Evolutionary conservation across 306 rosid genomes (phyloP).

Genomic region (Gastrolobium villosum): DNA sequence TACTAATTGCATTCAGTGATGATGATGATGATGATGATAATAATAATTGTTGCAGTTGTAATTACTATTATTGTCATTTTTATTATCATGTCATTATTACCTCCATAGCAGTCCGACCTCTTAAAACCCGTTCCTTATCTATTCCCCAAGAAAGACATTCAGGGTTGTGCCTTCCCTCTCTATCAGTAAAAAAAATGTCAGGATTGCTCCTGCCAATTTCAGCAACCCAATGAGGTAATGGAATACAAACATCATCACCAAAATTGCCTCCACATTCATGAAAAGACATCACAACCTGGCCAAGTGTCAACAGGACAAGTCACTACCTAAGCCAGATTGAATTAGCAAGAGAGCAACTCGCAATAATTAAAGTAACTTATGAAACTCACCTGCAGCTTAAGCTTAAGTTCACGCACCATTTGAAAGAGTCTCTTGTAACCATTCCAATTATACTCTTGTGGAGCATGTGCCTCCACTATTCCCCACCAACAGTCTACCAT

Average conservation of each 20-base stretch:
- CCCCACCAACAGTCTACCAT: slow-evolving; percentile 99
- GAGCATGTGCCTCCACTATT: slow-evolving; percentile 94
- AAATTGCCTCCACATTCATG: slow-evolving; percentile 99
- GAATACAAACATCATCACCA: slow-evolving; percentile 96
- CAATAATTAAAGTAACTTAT: slow-evolving; percentile 17
- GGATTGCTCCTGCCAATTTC: slow-evolving; percentile 98
- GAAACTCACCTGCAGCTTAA: slow-evolving; percentile 84
- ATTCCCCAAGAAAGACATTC: slow-evolving; percentile 99
- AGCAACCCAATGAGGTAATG: slow-evolving; percentile 97
- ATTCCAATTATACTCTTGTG: slow-evolving; percentile 95
- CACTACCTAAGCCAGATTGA: slow-evolving; percentile 40
- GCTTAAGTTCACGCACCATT: slow-evolving; percentile 86
- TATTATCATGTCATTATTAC: slow-evolving; percentile 57
- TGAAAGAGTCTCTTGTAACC: slow-evolving; percentile 96
- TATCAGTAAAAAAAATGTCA: slow-evolving; percentile 92
- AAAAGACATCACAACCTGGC: slow-evolving; percentile 91
- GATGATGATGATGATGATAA: neutral
- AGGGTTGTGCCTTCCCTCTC: slow-evolving; percentile 96
- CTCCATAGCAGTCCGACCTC: slow-evolving; percentile 98
- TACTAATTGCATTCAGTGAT: slow-evolving; percentile 10
- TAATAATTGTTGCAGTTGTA: neutral
- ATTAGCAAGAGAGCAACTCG: slow-evolving; percentile 41
- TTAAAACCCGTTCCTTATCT: slow-evolving; percentile 94
- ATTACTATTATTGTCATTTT: neutral
- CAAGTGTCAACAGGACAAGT: slow-evolving; percentile 44